A percentile compares a stretch with the other conserved stretches of the same genome.
Conservation (phyloP, 202 grass and related monocot species). For the Setaria italica region DNA sequence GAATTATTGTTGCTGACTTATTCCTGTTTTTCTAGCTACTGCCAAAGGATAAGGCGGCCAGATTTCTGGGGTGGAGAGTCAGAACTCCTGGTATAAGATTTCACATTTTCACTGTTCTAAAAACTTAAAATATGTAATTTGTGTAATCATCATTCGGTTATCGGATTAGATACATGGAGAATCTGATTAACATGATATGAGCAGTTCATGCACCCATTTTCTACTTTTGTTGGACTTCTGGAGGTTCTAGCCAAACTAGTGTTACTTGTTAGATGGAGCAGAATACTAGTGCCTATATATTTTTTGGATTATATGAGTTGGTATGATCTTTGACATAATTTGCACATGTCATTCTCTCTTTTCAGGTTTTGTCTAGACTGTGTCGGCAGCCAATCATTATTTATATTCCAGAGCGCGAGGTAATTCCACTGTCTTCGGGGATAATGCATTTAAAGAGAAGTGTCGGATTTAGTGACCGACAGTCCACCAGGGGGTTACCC, state of each 20-base stretch:
- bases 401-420: constrained; percentile 93
- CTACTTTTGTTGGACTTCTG: constrained; percentile 39
- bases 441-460: background rate
- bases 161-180: constrained; percentile 31
- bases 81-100: constrained; percentile 73
- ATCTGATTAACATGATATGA: background rate
- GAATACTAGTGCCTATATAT: constrained; percentile 4
- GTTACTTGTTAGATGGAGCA: constrained; percentile 12
- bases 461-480: too few relatives aligned
- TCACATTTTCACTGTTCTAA: constrained; percentile 31
- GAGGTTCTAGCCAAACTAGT: constrained; percentile 30
- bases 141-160: constrained; percentile 4
- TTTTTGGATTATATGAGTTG: constrained; percentile 22
- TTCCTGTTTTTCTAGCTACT: constrained; percentile 72
- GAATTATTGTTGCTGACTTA: constrained; percentile 35
- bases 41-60: constrained; percentile 78
- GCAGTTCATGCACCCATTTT: constrained; percentile 26
- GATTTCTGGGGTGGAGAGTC: constrained; percentile 99
- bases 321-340: constrained; percentile 1
- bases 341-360: constrained; percentile 27
- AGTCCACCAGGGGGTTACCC: too few relatives aligned
- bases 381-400: constrained; percentile 84
- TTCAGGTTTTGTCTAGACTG: constrained; percentile 84
- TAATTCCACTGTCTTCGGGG: constrained; percentile 29
- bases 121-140: constrained; percentile 28